Base-by-base conservation (phyloP, 179 eudicot species). In the Actinidia chinensis region DNA sequence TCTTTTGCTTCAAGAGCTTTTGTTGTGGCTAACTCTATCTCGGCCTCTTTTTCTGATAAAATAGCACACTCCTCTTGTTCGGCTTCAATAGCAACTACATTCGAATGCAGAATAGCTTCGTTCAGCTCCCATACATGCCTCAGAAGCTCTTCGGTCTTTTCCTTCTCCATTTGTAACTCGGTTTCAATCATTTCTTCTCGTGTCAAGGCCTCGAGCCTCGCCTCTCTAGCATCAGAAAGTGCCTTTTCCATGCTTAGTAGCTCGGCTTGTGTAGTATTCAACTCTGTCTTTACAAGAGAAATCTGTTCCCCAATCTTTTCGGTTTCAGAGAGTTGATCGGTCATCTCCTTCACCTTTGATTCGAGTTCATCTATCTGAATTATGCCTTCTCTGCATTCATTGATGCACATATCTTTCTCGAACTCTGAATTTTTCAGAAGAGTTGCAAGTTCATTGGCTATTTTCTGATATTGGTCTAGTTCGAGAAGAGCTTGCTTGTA, bases 401-500 rank as follows among this genome's bases (percentile, higher is more conserved):
- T 75, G n/a, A 82, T 51, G 68, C 77, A 84, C 60, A 76, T 56
- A 0, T 70, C 68, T 28, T 79, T 87, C 69, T 85, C 82, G n/a
- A 75, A 42, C 28, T 83, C 85, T 2, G 83, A 67, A 63, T 52
- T 79, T 60, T 46, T 71, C 55, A 83, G 79, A 44, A 73, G 48
- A 51, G 63, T 52, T 36, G 77, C 56, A 20, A 87, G 83, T 51
- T 83, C 86, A 36, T 79, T 64, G 12, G 55, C 74, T 42, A 76
- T 76, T 72, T 14, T 76, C 66, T 22, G 68, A 47, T 70, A 42
- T 8, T 80, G 83, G 28, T 85, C 81, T 15, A 82, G 66, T 46
- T 69, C 23, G 33, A 82, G 69, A 50, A 82, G 83, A 36, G 81
- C 76, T 79, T 84, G 84, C 75, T 71, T 81, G 78, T 81, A 61